Conservation (phyloP, 2,329 filamentous ascomycete species). For the Aureobasidium namibiae region DNA sequence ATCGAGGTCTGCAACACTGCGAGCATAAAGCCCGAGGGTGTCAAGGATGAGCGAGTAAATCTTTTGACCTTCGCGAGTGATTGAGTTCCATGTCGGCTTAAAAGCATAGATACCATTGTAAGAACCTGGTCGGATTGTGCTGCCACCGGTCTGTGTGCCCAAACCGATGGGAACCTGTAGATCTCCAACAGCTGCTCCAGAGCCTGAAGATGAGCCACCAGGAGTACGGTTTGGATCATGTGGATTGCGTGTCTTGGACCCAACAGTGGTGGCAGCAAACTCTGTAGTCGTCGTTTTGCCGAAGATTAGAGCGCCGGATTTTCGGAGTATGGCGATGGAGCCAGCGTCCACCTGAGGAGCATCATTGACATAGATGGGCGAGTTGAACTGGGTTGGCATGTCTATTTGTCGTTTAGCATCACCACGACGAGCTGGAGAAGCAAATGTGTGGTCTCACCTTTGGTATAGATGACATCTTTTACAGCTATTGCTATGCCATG, state of each 20-base stretch:
- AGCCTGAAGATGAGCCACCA: constrained; percentile 60
- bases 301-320: constrained; percentile 51
- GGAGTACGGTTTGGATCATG: constrained; percentile 45
- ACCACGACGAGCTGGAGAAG: not conserved
- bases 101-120: constrained; percentile 58
- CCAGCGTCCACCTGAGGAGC: constrained; percentile 44
- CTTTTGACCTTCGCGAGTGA: constrained; percentile 55
- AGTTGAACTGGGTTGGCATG: constrained; percentile 52
- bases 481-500: constrained; percentile 52
- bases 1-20: constrained; percentile 50
- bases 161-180: constrained; percentile 53
- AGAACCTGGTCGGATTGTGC: constrained; percentile 54
- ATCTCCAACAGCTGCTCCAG: constrained; percentile 58
- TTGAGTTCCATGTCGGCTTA: constrained; percentile 58
- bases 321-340: constrained; percentile 43
- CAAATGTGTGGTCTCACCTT: constrained; percentile 28
- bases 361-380: constrained; percentile 44
- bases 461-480: constrained; percentile 53
- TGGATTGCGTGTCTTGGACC: constrained; percentile 51
- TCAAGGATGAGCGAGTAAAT: constrained; percentile 53
- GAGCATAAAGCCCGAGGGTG: constrained; percentile 54
- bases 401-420: constrained; percentile 26
- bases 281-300: constrained; percentile 56
- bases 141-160: constrained; percentile 60
- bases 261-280: constrained; percentile 50